Conservation (phyloP, 2,329 filamentous ascomycete species). For the Fusarium sp. region DNA sequence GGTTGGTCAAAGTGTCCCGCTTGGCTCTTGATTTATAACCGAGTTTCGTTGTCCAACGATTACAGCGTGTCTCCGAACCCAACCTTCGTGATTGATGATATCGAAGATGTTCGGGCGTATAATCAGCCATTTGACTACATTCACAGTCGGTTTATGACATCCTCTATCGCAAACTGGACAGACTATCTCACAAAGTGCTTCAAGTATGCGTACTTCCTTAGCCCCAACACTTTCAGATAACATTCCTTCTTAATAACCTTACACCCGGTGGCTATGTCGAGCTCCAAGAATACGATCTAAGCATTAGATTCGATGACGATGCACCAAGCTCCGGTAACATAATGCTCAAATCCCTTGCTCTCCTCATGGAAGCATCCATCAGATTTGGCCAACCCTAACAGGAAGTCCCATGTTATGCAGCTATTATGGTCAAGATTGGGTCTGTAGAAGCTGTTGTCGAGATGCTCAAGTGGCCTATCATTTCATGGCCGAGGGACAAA, state of each 20-base stretch:
- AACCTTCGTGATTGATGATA: constrained; percentile 30
- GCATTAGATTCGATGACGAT: constrained; percentile 29
- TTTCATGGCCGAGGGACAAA: constrained; percentile 36
- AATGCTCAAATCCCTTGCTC: constrained; percentile 38
- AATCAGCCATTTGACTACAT: constrained; percentile 33
- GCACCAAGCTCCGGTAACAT: constrained; percentile 36
- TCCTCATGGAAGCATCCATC: constrained; percentile 41
- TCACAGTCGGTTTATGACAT: constrained; percentile 38
- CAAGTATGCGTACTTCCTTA: not conserved
- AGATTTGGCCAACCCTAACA: constrained; percentile 38
- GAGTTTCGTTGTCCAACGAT: not conserved
- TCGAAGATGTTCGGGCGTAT: constrained; percentile 34
- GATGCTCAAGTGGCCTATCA: constrained; percentile 40
- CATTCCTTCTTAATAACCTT: constrained; percentile 26
- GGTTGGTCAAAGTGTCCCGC: no score
- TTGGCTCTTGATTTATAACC: no score
- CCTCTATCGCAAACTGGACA: constrained; percentile 15
- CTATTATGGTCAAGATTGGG: constrained; percentile 33
- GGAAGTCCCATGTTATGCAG: constrained; percentile 28
- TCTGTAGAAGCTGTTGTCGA: constrained; percentile 36
- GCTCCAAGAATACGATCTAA: constrained; percentile 33
- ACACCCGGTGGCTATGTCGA: constrained; percentile 36
- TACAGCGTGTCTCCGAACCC: constrained; percentile 30
- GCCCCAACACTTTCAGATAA: not conserved
- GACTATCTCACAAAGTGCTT: constrained; percentile 18